phyloP scores from a whole-genome alignment of 257 asterid species.

The Perilla frutescens region DNA sequence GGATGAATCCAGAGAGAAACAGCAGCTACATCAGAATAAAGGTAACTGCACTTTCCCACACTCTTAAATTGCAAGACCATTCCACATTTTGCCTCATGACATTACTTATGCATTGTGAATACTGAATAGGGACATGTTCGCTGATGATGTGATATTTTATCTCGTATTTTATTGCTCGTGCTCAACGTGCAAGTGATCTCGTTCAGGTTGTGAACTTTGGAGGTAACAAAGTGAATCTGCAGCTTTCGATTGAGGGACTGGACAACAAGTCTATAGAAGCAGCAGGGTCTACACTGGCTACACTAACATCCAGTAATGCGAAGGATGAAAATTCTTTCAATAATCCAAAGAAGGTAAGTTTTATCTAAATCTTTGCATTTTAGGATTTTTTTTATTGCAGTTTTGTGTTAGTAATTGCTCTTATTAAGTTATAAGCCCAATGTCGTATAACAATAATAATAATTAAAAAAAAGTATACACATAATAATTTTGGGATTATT shows the following conservation, averaged over 20 bases:
- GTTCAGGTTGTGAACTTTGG: slow-evolving; percentile 76
- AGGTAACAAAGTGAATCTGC: slow-evolving; percentile 48
- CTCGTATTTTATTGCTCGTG: neutral
- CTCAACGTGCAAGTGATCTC: slow-evolving; percentile 11
- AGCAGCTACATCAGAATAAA: slow-evolving; percentile 59
- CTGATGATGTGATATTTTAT: neutral
- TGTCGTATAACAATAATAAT: too few species aligned
- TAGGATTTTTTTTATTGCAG: too few species aligned
- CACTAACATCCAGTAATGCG: slow-evolving; percentile 60
- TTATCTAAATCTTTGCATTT: neutral
- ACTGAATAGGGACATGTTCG: neutral
- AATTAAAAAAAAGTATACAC: neutral
- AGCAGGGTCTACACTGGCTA: slow-evolving; percentile 56
- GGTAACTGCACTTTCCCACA: slow-evolving; percentile 29
- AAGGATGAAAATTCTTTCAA: slow-evolving; percentile 86
- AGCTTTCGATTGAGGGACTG: slow-evolving; percentile 53
- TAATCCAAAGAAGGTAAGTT: slow-evolving; percentile 63
- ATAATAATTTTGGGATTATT: neutral
- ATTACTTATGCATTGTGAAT: neutral
- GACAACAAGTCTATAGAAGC: slow-evolving; percentile 47
- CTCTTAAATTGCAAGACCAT: neutral
- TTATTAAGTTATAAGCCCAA: too few species aligned
- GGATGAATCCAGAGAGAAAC: slow-evolving; percentile 50
- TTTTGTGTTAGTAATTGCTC: too few species aligned
- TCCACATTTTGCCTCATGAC: neutral